phyloP scores from a whole-genome alignment of 495 filamentous ascomycete genomes.

The Cercophora samala region DNA sequence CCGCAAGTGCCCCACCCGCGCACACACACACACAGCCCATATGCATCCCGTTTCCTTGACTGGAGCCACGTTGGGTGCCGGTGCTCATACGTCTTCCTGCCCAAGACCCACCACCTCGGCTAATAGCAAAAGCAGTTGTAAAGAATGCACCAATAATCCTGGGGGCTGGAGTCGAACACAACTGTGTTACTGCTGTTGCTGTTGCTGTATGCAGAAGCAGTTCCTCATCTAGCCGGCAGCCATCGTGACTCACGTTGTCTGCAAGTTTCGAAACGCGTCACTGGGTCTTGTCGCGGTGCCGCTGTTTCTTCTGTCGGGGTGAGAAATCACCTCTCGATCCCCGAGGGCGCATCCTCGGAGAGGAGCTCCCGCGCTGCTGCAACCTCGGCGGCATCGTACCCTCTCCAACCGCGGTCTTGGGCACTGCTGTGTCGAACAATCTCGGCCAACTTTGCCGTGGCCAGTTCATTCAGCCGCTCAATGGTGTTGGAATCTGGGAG shows the following conservation, averaged over 20 bases:
- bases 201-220: constrained; percentile 7
- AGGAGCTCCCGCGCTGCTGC: constrained; percentile 74
- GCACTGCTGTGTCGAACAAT: constrained; percentile 62
- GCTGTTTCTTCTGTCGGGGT: constrained; percentile 9
- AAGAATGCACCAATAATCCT: constrained; percentile 28
- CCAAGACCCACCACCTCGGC: constrained; percentile 34
- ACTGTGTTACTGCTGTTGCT: neutral
- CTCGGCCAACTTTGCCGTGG: constrained; percentile 69
- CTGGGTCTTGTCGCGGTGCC: constrained; percentile 25
- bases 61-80: constrained; percentile 37
- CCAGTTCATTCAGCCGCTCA: constrained; percentile 65
- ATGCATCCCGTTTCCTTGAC: constrained; percentile 20
- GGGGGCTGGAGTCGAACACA: neutral
- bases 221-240: neutral
- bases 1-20: constrained; percentile 22
- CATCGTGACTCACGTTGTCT: constrained; percentile 30
- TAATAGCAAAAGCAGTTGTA: constrained; percentile 19
- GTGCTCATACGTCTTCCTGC: constrained; percentile 28
- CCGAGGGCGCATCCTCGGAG: constrained; percentile 37
- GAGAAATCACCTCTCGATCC: constrained; percentile 35
- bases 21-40: constrained; percentile 10
- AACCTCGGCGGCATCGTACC: constrained; percentile 70
- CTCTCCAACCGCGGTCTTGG: constrained; percentile 63
- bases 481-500: constrained; percentile 53
- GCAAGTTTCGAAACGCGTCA: constrained; percentile 29